Conservation (phyloP, 1,284 basidiomycete species). For the Moesziomyces antarcticus region DNA sequence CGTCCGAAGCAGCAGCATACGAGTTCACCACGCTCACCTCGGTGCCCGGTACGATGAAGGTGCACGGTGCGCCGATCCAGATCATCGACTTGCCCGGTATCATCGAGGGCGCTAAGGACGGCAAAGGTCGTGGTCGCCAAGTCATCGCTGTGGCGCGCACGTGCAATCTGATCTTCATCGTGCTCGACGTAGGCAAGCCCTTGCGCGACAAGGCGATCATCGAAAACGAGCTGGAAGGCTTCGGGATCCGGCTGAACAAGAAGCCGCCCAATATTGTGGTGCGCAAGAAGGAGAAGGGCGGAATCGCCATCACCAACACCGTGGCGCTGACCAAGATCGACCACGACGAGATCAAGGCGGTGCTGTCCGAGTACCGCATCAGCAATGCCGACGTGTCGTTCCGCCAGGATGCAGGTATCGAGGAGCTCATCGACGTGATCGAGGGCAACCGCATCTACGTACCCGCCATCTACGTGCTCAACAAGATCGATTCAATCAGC, state of each 20-base stretch:
- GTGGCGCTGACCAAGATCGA: slow-evolving; percentile 97
- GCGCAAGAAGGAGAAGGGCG: slow-evolving; percentile 92
- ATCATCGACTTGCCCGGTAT: slow-evolving; percentile 82
- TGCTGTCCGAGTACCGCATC: slow-evolving; percentile 88
- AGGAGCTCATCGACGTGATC: slow-evolving; percentile 84
- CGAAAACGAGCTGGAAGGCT: slow-evolving; percentile 92
- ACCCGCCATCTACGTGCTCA: slow-evolving; percentile 63
- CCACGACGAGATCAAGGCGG: slow-evolving; percentile 94
- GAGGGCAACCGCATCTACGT: slow-evolving; percentile 79
- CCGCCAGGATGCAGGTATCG: slow-evolving; percentile 89
- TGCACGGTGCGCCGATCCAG: slow-evolving; percentile 85
- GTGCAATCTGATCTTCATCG: slow-evolving; percentile 98
- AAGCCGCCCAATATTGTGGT: slow-evolving; percentile 84
- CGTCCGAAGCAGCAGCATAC: slow-evolving; percentile 96
- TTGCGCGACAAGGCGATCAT: slow-evolving; percentile 91
- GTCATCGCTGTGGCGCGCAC: slow-evolving; percentile 93
- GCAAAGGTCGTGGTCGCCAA: slow-evolving; percentile 96
- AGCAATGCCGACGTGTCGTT: slow-evolving; percentile 94
- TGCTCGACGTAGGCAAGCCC: slow-evolving; percentile 96
- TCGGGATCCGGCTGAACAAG: slow-evolving; percentile 96
- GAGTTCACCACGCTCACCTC: slow-evolving; percentile 85
- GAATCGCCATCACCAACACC: slow-evolving; percentile 69
- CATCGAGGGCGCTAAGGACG: slow-evolving; percentile 98
- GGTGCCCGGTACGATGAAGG: slow-evolving; percentile 93
- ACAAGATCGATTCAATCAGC: slow-evolving; percentile 87